Evolutionary conservation across 148 eudicot genomes (phyloP).

Genomic region (Persicaria maculosa): DNA sequence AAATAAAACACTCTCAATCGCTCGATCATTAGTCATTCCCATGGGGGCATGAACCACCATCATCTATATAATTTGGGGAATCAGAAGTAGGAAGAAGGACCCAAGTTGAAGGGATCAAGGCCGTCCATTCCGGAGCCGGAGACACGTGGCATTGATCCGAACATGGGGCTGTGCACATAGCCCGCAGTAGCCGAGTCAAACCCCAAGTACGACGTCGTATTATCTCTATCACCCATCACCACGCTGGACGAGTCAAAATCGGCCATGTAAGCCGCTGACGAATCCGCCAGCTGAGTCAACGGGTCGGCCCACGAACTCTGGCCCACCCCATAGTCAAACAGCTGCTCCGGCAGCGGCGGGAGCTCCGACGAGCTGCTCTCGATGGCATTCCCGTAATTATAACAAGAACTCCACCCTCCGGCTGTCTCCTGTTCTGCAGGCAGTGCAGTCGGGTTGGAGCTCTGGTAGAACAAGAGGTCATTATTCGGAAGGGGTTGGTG

Average conservation of each 20-base stretch:
- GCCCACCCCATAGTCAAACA: background rate
- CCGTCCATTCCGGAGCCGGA: slow-evolving; percentile 19
- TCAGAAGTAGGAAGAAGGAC: slow-evolving; percentile 35
- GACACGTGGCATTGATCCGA: slow-evolving; percentile 50
- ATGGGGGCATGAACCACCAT: no score
- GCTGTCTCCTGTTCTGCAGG: background rate
- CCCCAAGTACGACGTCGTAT: slow-evolving; percentile 26
- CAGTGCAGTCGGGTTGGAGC: no score
- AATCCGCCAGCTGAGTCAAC: background rate
- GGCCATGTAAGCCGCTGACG: background rate
- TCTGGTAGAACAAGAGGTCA: slow-evolving; percentile 6
- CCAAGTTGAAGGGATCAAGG: slow-evolving; percentile 35
- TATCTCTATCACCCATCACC: background rate
- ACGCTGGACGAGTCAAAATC: slow-evolving; percentile 11
- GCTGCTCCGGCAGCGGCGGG: slow-evolving; percentile 11
- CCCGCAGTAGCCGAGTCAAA: slow-evolving; percentile 26
- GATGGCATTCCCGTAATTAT: slow-evolving; percentile 1
- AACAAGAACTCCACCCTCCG: background rate
- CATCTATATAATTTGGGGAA: background rate
- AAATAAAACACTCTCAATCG: no score
- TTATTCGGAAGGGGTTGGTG: slow-evolving; percentile 1
- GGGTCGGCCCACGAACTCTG: background rate
- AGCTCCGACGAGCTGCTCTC: background rate
- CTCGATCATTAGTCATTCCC: no score
- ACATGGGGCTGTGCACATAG: slow-evolving; percentile 42